Evolutionary conservation across 495 filamentous ascomycete species (phyloP), one percentile per base, ranked within the genome.

Genomic region (Halenospora varia): DNA sequence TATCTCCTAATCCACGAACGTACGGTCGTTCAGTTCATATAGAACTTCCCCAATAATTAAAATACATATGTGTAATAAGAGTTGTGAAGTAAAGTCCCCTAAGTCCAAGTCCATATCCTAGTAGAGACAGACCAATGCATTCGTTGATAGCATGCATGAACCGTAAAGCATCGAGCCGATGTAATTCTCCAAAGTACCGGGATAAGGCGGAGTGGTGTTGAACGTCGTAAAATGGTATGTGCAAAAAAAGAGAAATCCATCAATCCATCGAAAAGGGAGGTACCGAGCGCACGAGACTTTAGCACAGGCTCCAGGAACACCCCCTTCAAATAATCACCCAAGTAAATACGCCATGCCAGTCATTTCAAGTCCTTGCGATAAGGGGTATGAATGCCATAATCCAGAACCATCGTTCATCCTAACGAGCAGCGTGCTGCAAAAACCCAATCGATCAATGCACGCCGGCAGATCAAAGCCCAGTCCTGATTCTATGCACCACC

Each of bases 271-370:
- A 60, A 18, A 19, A 22, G 17, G 35, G 35, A 25, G 51, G 23
- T 51, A 62, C 63, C 63, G 63, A 65, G 63, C 59, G 53, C 63
- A 65, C 63, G 63, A 65, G 63, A 62, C 54, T 59, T 65, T 60
- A 48, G 55, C 59, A 59, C 59, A 62, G 63, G 59, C 63, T 65
- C 63, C 29, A 65, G 56, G 60, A 56, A 45, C 25, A 54, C 44
- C 50, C 50, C 49, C 59, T 48, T 17, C 11, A 39, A 52, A 60
- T 59, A 22, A 25, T 19, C 25, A 39, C 42, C 26, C 9, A 29
- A 44, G 51, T 44, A 29, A 49, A 44, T 48, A 51, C 57, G 54
- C 62, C 62, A 23, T 51, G 26, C 13, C 24, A 55, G 19, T 61
- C 49, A 45, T 60, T 44, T 57, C 57, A 48, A 6, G 47, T 53